These are phyloP conservation scores for Reticulascus tulasneorum DNA, from an alignment of 2,329 filamentous ascomycete genomes.

Conservation along the genomic window DNA sequence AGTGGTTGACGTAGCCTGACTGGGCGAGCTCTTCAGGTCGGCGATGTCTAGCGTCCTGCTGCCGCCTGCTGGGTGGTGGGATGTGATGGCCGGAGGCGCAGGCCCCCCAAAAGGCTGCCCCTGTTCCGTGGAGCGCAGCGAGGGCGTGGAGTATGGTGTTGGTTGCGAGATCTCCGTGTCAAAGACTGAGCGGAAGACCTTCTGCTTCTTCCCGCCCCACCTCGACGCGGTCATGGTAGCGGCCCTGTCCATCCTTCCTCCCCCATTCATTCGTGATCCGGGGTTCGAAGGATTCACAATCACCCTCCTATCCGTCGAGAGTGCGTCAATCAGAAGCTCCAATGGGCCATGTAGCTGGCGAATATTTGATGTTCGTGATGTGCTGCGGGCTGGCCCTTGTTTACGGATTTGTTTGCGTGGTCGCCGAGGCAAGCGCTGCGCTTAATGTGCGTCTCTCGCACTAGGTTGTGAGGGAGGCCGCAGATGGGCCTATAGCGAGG, in stretches of 20 bases:
- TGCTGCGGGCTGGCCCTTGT: conserved; percentile 6
- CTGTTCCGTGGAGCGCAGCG: conserved; percentile 33
- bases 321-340: too few relatives aligned
- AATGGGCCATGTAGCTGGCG: too few relatives aligned
- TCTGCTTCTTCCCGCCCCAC: conserved; percentile 30
- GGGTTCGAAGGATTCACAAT: conserved; percentile 6
- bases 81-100: conserved; percentile 3
- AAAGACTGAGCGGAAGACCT: conserved; percentile 54
- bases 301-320: too few relatives aligned
- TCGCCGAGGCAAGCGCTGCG: conserved; percentile 12
- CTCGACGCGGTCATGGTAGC: conserved; percentile 9
- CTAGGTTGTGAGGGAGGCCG: conserved; percentile 3
- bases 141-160: conserved; percentile 38
- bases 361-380: conserved; percentile 4
- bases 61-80: conserved; percentile 1
- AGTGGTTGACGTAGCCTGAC: conserved; percentile 6
- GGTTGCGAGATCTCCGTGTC: conserved; percentile 46
- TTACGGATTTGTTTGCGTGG: conserved; percentile 9
- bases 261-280: conserved; percentile 6
- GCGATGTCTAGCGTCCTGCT: conserved; percentile 1
- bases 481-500: conserved; percentile 7
- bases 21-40: conserved; percentile 16
- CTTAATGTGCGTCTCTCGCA: conserved; percentile 8
- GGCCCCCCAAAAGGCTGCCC: conserved; percentile 42
- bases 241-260: conserved; percentile 3